Evolutionary conservation across 345 rosid genomes (phyloP).

Genomic region (Geranium brycei): DNA sequence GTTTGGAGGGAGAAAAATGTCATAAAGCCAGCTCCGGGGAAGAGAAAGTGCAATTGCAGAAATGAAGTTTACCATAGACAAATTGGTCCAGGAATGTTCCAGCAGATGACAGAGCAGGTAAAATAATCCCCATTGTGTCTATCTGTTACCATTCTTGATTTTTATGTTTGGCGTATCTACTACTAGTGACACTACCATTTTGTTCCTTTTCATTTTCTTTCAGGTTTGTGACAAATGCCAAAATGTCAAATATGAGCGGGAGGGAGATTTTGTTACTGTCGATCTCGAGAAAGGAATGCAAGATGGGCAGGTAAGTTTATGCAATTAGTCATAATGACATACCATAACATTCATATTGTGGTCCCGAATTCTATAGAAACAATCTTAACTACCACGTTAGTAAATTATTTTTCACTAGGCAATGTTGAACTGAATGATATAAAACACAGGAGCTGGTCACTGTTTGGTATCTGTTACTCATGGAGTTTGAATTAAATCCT

Average conservation of each 20-base stretch:
- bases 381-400: background rate
- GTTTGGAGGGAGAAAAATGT: slow-evolving; percentile 98
- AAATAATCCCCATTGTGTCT: background rate
- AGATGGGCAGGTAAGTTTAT: slow-evolving; percentile 77
- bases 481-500: no score
- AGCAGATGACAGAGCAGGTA: slow-evolving; percentile 98
- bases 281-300: slow-evolving; percentile 99
- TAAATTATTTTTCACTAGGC: background rate
- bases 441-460: no score
- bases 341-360: background rate
- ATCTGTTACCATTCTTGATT: no score
- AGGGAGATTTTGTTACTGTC: slow-evolving; percentile 77
- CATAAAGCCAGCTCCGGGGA: slow-evolving; percentile 93
- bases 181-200: background rate
- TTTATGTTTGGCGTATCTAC: no score
- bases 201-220: slow-evolving; percentile 3
- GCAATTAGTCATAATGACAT: background rate
- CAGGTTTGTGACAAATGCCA: slow-evolving; percentile 99
- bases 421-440: background rate
- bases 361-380: background rate
- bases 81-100: slow-evolving; percentile 99
- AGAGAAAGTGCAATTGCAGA: slow-evolving; percentile 93
- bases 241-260: slow-evolving; percentile 75
- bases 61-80: slow-evolving; percentile 95
- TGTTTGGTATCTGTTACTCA: no score